Conservation (phyloP, 75 land plant genomes). For the Picea glauca region DNA sequence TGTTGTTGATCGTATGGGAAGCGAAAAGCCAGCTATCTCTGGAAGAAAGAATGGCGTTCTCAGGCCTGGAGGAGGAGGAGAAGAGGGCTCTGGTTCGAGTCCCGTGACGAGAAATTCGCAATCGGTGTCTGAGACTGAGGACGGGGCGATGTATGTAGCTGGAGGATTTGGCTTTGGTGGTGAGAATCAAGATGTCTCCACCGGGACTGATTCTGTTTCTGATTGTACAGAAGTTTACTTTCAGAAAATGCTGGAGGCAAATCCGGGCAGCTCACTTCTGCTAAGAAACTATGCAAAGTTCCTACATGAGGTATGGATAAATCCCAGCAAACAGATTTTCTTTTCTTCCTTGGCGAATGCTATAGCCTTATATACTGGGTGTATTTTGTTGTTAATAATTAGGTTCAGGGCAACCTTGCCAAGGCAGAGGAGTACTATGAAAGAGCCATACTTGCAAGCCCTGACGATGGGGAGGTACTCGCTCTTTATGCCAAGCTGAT, state of each 20-base stretch:
- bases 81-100: constrained; percentile 11
- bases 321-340: background rate
- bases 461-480: constrained; percentile 62
- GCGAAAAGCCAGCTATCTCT: background rate
- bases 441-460: constrained; percentile 67
- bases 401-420: constrained; percentile 46
- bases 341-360: background rate
- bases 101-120: background rate
- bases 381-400: background rate
- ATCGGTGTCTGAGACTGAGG: background rate
- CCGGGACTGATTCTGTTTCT: background rate
- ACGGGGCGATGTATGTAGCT: constrained; percentile 3
- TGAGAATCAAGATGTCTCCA: background rate
- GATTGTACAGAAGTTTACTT: constrained; percentile 32
- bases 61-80: constrained; percentile 12
- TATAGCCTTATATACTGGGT: background rate
- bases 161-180: constrained; percentile 6
- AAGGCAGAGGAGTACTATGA: constrained; percentile 68
- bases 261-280: constrained; percentile 52
- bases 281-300: constrained; percentile 62
- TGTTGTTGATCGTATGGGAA: background rate
- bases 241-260: constrained; percentile 37
- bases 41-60: background rate
- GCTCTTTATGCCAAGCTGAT: constrained; percentile 56
- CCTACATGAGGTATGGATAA: constrained; percentile 54